Base-by-base conservation (phyloP, 306 rosid genomes). In the Trifolium dubium region DNA sequence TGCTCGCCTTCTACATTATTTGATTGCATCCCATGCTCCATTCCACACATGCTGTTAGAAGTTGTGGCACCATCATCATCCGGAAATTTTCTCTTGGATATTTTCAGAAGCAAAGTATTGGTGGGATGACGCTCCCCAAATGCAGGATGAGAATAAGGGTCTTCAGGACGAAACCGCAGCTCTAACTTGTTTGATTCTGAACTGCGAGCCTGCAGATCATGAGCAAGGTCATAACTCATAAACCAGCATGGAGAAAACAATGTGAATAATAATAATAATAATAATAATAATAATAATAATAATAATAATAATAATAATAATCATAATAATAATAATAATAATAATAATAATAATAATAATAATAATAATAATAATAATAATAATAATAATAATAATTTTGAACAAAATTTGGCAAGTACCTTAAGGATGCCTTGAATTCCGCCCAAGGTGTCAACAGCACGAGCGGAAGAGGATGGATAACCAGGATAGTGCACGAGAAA, bases 141-240 rank as follows among this genome's bases (percentile, higher is more conserved):
- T 0, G 90, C 90, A 74, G 96, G 97, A 72, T 94, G 98, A 0
- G 92, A 89, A 77, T 87, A 91, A 1, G 94, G 95, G 74, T 94
- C 98, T 49, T 89, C 90, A 0, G 85, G 97, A 19, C 96, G 97
- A 17, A 94, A 91, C 55, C 44, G 90, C 31, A 94, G 96, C 89
- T 91, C 97, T 78, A 94, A 74, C 69, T 80, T 88, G 72, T 81
- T 87, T 18, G 91, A 79, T 47, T 71, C 79, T 5, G 86, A 86
- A 83, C 46, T 81, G 6, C 81, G 89, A 78, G 88, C 91, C 98
- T 93, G 76, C 65, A 58, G 72, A 63, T 44, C 29, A 59, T 14
- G 2, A 49, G 35, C 40, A 67, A 39, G 13, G 51, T 23, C 50
- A 67, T 6, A 47, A 47, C 5, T 18, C 3, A 23, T 23, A 23